Conservation (phyloP, 352 stramenopile species). For the Globisporangium middletonii region DNA sequence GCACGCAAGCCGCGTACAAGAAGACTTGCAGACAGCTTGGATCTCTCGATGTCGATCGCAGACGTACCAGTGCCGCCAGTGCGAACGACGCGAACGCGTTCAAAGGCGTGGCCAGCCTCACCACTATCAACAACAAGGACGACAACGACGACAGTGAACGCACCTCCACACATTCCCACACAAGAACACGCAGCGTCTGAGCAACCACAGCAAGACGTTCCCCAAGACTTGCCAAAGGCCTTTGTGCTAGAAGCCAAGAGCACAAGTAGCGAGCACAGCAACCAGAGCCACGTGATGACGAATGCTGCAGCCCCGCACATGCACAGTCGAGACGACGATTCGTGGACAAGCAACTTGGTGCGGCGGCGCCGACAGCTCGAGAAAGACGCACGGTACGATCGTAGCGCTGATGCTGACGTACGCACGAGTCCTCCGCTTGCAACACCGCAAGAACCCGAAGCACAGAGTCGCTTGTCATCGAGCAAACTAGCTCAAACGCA, state of each 20-base stretch:
- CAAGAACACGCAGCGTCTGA: too few relatives aligned
- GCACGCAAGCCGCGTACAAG: not conserved
- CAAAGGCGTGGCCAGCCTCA: not conserved
- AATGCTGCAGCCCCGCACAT: not conserved
- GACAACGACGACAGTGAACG: not conserved
- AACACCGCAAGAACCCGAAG: too few relatives aligned
- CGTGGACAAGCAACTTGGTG: conserved; percentile 27
- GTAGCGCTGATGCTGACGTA: not conserved
- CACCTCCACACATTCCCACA: not conserved
- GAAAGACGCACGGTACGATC: conserved; percentile 2
- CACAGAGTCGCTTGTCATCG: too few relatives aligned
- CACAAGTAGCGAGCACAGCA: too few relatives aligned
- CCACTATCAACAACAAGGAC: not conserved
- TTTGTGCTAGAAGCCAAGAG: too few relatives aligned
- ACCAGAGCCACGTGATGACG: too few relatives aligned
- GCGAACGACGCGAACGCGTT: not conserved
- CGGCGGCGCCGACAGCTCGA: conserved; percentile 38
- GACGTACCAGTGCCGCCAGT: conserved; percentile 3
- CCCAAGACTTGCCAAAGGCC: too few relatives aligned
- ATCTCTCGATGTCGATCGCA: conserved; percentile 38
- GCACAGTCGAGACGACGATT: not conserved
- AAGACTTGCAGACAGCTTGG: conserved; percentile 43
- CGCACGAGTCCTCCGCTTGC: not conserved
- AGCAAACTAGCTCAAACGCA: not conserved
- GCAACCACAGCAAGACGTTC: too few relatives aligned